Percentiles rank a stretch among this genome's conserved stretches.
phyloP scores from a whole-genome alignment of 2,329 filamentous ascomycete genomes.

The Calonectria ilicicola region DNA sequence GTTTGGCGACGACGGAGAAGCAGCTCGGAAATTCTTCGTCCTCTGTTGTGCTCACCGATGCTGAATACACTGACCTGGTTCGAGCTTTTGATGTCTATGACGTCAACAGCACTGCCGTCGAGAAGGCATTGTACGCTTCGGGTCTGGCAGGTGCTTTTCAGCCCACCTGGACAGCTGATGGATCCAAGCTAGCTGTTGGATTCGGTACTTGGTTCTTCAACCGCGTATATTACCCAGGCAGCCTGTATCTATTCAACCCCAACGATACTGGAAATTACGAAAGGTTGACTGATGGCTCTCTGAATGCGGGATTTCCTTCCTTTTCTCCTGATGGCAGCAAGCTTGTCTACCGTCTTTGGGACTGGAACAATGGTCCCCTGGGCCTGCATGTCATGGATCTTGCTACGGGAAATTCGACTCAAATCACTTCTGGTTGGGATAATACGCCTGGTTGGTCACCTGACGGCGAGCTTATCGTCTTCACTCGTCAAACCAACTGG shows the following conservation, averaged over 20 bases:
- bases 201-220: constrained; percentile 17
- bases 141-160: constrained; percentile 15
- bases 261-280: neutral
- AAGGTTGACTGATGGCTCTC: constrained; percentile 8
- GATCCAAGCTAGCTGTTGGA: constrained; percentile 12
- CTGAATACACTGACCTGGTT: constrained; percentile 11
- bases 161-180: constrained; percentile 7
- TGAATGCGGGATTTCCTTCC: constrained; percentile 14
- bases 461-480: constrained; percentile 18
- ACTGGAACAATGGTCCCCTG: constrained; percentile 15
- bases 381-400: constrained; percentile 15
- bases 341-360: constrained; percentile 17
- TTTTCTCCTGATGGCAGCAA: constrained; percentile 17
- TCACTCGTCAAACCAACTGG: constrained; percentile 22
- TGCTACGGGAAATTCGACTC: neutral
- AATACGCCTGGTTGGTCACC: constrained; percentile 18
- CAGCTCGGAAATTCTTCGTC: constrained; percentile 17
- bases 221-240: neutral
- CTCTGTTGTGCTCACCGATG: constrained; percentile 13
- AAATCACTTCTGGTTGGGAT: constrained; percentile 9
- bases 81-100: constrained; percentile 16
- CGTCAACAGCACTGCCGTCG: constrained; percentile 8
- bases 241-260: constrained; percentile 6
- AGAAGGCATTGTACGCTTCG: constrained; percentile 1
- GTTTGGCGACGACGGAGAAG: constrained; percentile 18